Conservation (phyloP, 192 early-diverging fungal species). For the Coemansia furcata region DNA sequence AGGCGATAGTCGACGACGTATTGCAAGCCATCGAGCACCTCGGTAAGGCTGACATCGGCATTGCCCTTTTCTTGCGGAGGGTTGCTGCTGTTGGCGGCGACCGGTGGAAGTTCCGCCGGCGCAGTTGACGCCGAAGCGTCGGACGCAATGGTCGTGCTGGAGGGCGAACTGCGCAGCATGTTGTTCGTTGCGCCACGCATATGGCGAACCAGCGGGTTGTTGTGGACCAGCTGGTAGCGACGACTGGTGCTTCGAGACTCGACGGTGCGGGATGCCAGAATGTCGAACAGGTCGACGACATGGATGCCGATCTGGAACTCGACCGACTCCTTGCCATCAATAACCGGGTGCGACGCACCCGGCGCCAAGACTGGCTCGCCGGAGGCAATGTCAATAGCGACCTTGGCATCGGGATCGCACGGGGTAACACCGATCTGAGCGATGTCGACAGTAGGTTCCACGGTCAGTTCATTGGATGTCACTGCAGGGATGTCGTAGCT, state of each 20-base stretch:
- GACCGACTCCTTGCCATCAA: conserved; percentile 64
- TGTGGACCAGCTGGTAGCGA: conserved; percentile 45
- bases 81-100: background rate
- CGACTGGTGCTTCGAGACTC: conserved; percentile 12
- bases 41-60: conserved; percentile 45
- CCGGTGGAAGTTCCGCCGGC: background rate
- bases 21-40: conserved; percentile 84
- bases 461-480: background rate
- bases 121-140: background rate
- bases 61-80: conserved; percentile 4
- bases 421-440: background rate
- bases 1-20: conserved; percentile 95
- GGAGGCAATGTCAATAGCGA: background rate
- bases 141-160: conserved; percentile 29
- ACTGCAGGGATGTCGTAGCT: conserved; percentile 12
- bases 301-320: conserved; percentile 65
- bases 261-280: conserved; percentile 41
- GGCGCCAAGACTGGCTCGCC: conserved; percentile 19
- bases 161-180: conserved; percentile 44
- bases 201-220: conserved; percentile 39
- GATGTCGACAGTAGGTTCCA: background rate
- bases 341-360: conserved; percentile 13
- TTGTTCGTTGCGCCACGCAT: conserved; percentile 42
- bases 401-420: background rate
- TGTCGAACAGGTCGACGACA: conserved; percentile 83